Evolutionary conservation across 2,329 filamentous ascomycete species (phyloP).

Genomic region (Beauveria sp.): DNA sequence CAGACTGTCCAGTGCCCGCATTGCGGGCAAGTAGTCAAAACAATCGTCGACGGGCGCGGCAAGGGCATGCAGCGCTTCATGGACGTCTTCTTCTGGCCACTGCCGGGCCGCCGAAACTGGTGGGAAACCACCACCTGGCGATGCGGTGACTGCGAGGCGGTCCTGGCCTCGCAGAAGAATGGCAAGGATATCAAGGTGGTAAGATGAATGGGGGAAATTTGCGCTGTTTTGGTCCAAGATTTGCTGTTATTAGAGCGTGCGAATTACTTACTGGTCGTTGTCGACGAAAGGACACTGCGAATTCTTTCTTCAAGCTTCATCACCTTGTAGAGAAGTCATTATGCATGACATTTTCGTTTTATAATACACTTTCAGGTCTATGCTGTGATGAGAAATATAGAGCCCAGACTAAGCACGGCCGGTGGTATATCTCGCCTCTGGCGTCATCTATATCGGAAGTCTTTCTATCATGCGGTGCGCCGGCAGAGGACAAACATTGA

Average conservation of each 20-base stretch:
- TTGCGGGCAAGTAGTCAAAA: conserved; percentile 16
- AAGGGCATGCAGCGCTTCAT: conserved; percentile 20
- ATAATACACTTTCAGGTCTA: too few species aligned
- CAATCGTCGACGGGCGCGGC: conserved; percentile 16
- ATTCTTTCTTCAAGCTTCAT: too few species aligned
- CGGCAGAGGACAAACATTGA: neutral
- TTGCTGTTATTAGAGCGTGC: neutral
- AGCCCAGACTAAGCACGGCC: neutral
- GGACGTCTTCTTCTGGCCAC: conserved; percentile 20
- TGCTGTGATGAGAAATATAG: too few species aligned
- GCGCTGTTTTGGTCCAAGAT: neutral
- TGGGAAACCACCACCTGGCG: conserved; percentile 17
- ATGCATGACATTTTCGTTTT: neutral
- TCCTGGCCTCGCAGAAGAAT: conserved; percentile 15
- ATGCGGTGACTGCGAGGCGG: conserved; percentile 18
- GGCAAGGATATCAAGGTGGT: conserved; percentile 5
- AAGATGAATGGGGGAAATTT: neutral
- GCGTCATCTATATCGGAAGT: neutral
- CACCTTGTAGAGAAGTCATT: neutral
- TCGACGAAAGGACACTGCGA: too few species aligned
- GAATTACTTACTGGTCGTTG: neutral
- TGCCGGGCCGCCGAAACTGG: conserved; percentile 16
- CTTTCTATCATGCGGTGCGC: neutral
- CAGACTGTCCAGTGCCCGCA: conserved; percentile 22
- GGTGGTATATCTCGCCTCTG: neutral